Conservation (phyloP, 805 yeast species). For the Candida coquimbonensis region DNA sequence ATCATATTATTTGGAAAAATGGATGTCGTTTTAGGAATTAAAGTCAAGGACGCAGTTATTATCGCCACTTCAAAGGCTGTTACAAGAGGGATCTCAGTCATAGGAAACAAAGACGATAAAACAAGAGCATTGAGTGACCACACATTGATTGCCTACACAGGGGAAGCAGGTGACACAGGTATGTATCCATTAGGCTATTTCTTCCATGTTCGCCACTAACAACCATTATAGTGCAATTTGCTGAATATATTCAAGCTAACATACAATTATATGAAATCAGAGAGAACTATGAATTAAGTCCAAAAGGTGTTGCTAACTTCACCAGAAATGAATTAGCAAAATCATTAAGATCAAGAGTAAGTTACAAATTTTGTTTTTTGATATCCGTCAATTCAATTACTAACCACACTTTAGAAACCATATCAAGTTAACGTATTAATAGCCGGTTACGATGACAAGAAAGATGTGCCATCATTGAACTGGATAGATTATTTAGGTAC, state of each 20-base stretch:
- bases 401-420: conserved; percentile 48
- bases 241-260: conserved; percentile 91
- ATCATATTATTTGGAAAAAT: conserved; percentile 29
- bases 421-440: conserved; percentile 88
- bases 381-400: neutral
- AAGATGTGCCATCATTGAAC: conserved; percentile 57
- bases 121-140: conserved; percentile 69
- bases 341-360: conserved; percentile 72
- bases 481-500: conserved; percentile 96
- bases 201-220: conserved; percentile 9
- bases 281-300: conserved; percentile 73
- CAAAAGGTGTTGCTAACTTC: conserved; percentile 82
- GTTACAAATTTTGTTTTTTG: conserved; percentile 8
- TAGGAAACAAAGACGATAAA: conserved; percentile 76
- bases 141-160: conserved; percentile 81
- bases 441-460: conserved; percentile 70
- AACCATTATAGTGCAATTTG: conserved; percentile 57
- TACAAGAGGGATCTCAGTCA: conserved; percentile 80
- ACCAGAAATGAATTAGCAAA: conserved; percentile 84
- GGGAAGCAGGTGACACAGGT: conserved; percentile 91
- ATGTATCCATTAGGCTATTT: conserved; percentile 6
- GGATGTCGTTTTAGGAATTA: conserved; percentile 90
- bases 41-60: conserved; percentile 71
- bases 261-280: conserved; percentile 83
- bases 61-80: conserved; percentile 93